Base-by-base conservation (phyloP, 306 rosid species). In the Mucuna pruriens region DNA sequence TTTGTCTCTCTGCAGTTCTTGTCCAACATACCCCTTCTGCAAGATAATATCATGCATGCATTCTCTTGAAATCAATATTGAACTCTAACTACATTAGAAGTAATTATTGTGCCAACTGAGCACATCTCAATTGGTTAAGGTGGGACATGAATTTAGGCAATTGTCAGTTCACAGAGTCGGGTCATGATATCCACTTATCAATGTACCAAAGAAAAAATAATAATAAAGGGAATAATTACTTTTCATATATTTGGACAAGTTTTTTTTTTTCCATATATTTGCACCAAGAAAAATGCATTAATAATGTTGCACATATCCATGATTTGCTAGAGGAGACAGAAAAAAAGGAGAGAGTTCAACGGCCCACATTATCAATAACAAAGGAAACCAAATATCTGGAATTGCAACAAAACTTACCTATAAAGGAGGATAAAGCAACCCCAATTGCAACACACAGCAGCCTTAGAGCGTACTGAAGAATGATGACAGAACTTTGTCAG, bases 21-120 rank as follows among this genome's bases (percentile, higher is more conserved):
- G 92, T 90, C 97, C 97, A 91, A 83, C 94, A 91, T 63, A 87
- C 61, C 77, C 93, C 97, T 76, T 91, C 97, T 93, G 82, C 87
- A 45, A 49, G 4, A 62, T 54, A 60, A 46, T 19, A 51, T n/a
- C n/a, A 4, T 67, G 17, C 62, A 72, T 62, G 68, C 69, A 62
- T 29, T 44, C 68, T 75, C 31, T 60, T 77, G 51, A 62, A 61
- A 76, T 70, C 42, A 42, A 68, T 69, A 62, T 33, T 31, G 69
- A 71, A 38, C 17, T 63, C 25, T 63, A 7, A 38, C 49, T 17
- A 65, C 29, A 38, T 38, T 9, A 65, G n/a, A 65, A 76, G 29
- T 25, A 26, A n/a, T 44, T 25, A 42, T 17, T 61, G 11, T 61
- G 61, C 25, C 58, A n/a, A 26, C 42, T 8, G 1, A 38, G 55